Base-by-base conservation (phyloP, 768 basidiomycete genomes). In the Mrakia frigida region DNA sequence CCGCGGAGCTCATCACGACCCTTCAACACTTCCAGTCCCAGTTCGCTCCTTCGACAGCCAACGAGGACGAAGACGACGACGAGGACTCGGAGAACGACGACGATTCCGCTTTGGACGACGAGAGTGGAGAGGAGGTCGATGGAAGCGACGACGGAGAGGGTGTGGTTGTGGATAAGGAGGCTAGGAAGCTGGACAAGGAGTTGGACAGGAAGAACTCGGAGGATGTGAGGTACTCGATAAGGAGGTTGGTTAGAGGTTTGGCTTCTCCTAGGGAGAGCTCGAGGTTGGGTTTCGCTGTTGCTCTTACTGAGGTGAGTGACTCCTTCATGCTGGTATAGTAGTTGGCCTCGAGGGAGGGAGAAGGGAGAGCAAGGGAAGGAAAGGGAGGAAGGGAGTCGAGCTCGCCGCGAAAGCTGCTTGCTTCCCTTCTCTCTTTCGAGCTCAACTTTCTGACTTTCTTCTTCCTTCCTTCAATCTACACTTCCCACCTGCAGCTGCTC, bases 221-320 rank as follows among this genome's bases (percentile, higher is more conserved):
- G 78, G 96, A 99, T 85, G 92, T 97, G 1, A 88, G 92, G 9
- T 99, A 99, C 82, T 92, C 95, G 6, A 89, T 98, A 81, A 88
- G 92, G 70, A 84, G 96, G 23, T 87, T 99, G 50, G 85, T 96
- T 25, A 87, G 94, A 59, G 96, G 96, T 18, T 86, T 99, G 41
- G 93, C 92, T 0, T 95, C 93, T 82, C 91, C 94, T 1, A 86
- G 94, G 80, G 95, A 99, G 82, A 93, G 92, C 82, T 96, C 94
- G 83, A 85, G 96, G 79, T 85, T 98, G 52, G 96, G 96, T 25
- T 99, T 98, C 82, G 93, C 94, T 13, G 96, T 99, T 61, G 94
- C 94, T 43, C 85, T 99, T 79, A 94, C 96, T 0, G 95, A 97
- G 87, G 95, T 96, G 81, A 80, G 88, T 83, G 25, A 6, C 7